Evolutionary conservation across 2,329 filamentous ascomycete species (phyloP), one percentile per base, ranked within the genome.

Genomic region (Bipolaris oryzae): DNA sequence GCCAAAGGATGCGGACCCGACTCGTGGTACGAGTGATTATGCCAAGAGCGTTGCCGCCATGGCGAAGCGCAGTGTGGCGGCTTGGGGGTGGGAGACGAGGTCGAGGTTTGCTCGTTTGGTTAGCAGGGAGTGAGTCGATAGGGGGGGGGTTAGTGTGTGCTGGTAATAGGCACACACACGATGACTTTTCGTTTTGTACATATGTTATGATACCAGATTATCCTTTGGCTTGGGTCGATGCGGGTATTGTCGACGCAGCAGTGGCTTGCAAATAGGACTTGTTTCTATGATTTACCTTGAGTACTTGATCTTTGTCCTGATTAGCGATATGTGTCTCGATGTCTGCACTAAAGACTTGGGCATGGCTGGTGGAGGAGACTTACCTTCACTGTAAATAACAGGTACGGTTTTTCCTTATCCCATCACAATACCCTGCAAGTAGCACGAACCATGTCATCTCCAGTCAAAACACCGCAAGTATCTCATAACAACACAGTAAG

Each of bases 11-110:
- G 74, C 76, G 3, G 79, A 81, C 55, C 79, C 78, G 0, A 62
- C 58, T 15, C 62, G 76, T 13, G 79, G 79, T 1, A 80, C 78
- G 0, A 74, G 72, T 21, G 76, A 80, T 39, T 80, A 77, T 44
- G 77, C 72, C 1, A 55, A 74, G 69, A 79, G 77, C 37, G 69
- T 76, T 25, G 52, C 54, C 2, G 61, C 62, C 16, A 70, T 73
- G 66, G 53, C 51, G 21, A 69, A 69, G 55, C 48, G 64, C 7
- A 57, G 49, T 16, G 55, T 66, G 9, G 20, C 46, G 23, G 55
- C 59, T 35, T 55, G 58, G 56, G 64, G 64, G 10, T 67, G 64
- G 64, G 57, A 55, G 34, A 64, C 63, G 5, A 62, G 63, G 34
- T 53, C 44, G 3, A 52, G 63, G 50, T n/a, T 65, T 10, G 63